Evolutionary conservation across 352 stramenopile genomes (phyloP), one percentile per base, ranked within the genome.

Genomic region (Pythium aquatile): DNA sequence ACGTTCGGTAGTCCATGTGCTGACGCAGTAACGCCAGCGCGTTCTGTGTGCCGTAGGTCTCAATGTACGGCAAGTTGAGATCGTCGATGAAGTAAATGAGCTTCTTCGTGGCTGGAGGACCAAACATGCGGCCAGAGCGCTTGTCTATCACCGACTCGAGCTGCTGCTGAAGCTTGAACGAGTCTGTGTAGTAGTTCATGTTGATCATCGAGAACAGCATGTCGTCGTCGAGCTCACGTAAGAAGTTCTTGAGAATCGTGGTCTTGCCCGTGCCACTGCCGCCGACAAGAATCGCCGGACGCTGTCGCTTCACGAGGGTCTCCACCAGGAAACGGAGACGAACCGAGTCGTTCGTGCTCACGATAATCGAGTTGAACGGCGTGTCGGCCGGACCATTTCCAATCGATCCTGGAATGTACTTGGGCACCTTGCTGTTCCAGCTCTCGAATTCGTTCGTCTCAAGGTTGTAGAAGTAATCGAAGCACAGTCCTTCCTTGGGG

Each of bases 101-200:
- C 62, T 94, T 94, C 76, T 98, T 98, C 30, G 91, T 97, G 17
- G 96, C 94, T 2, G 96, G 95, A 2, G 96, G 96, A 8, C 96
- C 96, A 64, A 98, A 99, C 73, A 97, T 97, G 29, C 94, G 83
- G 0, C 96, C 96, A 2, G 92, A 98, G 35, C 96, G 88, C 75
- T 98, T 98, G 70, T 99, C 96, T 64, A 99, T 98, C 37, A 98
- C 94, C 0, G 96, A 93, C 70, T 99, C 96, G 26, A 99, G 75
- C 63, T 99, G 96, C 61, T 97, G 87, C 66, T 98, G 94, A 8
- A 98, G 71, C 51, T 96, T 97, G 70, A 88, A 96, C 24, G 91
- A 98, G 68, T 98, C 91, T 3, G 91, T 98, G 77, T 97, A 98
- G 77, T 98, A 98, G 65, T 97, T 98, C 96, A 99, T 98, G 75